These are phyloP conservation scores for Aspergillus steynii DNA, from an alignment of 495 filamentous ascomycete genomes.

Conservation along the genomic window DNA sequence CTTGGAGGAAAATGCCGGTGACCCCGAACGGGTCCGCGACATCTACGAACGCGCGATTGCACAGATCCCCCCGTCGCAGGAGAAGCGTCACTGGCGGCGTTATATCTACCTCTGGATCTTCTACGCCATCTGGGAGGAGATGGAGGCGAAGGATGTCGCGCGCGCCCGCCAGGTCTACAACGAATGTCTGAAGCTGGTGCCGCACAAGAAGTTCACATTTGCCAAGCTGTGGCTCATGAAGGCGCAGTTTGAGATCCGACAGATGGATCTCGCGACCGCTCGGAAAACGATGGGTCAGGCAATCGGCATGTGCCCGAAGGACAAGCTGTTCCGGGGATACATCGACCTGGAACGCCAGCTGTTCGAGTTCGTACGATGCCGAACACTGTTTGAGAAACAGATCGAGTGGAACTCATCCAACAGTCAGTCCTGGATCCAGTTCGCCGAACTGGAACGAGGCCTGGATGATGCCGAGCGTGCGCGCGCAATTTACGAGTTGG, in stretches of 20 bases:
- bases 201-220: slow-evolving; percentile 96
- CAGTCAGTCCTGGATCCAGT: slow-evolving; percentile 91
- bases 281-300: slow-evolving; percentile 86
- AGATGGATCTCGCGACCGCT: slow-evolving; percentile 73
- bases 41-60: slow-evolving; percentile 96
- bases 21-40: slow-evolving; percentile 80
- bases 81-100: slow-evolving; percentile 95
- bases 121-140: slow-evolving; percentile 94
- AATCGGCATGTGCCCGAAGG: slow-evolving; percentile 93
- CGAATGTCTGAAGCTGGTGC: slow-evolving; percentile 82
- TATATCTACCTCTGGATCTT: slow-evolving; percentile 99
- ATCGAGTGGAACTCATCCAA: slow-evolving; percentile 88
- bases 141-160: slow-evolving; percentile 73
- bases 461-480: slow-evolving; percentile 85
- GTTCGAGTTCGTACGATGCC: slow-evolving; percentile 87
- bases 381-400: slow-evolving; percentile 90
- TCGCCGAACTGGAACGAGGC: slow-evolving; percentile 85
- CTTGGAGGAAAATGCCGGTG: slow-evolving; percentile 80
- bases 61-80: slow-evolving; percentile 91
- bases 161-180: slow-evolving; percentile 89
- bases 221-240: slow-evolving; percentile 94
- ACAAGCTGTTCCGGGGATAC: slow-evolving; percentile 91
- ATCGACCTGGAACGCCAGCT: slow-evolving; percentile 88
- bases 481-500: slow-evolving; percentile 91
- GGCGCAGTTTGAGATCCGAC: slow-evolving; percentile 90